These are phyloP conservation scores for Candida neerlandica DNA, from an alignment of 1,139 yeast genomes.

Conservation along the genomic window DNA sequence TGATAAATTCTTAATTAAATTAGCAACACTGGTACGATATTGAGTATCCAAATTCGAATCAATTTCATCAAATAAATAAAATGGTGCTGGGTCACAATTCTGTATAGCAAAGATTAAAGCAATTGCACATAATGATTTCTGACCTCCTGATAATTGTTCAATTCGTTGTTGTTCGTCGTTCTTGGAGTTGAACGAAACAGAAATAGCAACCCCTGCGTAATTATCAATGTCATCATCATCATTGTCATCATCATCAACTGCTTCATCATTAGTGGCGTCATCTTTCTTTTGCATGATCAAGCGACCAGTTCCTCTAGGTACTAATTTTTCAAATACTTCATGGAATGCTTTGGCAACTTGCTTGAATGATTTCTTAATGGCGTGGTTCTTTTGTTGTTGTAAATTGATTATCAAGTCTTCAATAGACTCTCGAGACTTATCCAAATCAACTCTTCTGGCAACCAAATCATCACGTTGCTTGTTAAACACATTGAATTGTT, in stretches of 20 bases:
- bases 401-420: slow-evolving; percentile 71
- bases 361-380: slow-evolving; percentile 76
- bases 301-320: slow-evolving; percentile 81
- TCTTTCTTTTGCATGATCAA: slow-evolving; percentile 63
- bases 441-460: slow-evolving; percentile 68
- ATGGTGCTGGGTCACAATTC: slow-evolving; percentile 95
- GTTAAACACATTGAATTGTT: slow-evolving; percentile 75
- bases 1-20: slow-evolving; percentile 67
- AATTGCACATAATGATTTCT: slow-evolving; percentile 91
- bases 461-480: slow-evolving; percentile 70
- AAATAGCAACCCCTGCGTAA: slow-evolving; percentile 80
- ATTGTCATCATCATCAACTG: slow-evolving; percentile 22
- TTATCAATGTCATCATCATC: slow-evolving; percentile 48
- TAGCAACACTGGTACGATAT: slow-evolving; percentile 86
- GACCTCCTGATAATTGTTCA: slow-evolving; percentile 95
- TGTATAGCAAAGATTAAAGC: slow-evolving; percentile 93
- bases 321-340: slow-evolving; percentile 75
- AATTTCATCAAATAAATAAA: slow-evolving; percentile 91
- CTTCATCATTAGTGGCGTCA: slow-evolving; percentile 18
- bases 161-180: slow-evolving; percentile 85
- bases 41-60: slow-evolving; percentile 96
- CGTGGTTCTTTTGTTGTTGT: slow-evolving; percentile 79
- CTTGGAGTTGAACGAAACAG: slow-evolving; percentile 88
- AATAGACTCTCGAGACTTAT: slow-evolving; percentile 70
- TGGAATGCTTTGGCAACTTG: slow-evolving; percentile 76